Evolutionary conservation across 1,139 yeast species (phyloP), one percentile per base, ranked within the genome.

Genomic region (Suhomyces taliae): DNA sequence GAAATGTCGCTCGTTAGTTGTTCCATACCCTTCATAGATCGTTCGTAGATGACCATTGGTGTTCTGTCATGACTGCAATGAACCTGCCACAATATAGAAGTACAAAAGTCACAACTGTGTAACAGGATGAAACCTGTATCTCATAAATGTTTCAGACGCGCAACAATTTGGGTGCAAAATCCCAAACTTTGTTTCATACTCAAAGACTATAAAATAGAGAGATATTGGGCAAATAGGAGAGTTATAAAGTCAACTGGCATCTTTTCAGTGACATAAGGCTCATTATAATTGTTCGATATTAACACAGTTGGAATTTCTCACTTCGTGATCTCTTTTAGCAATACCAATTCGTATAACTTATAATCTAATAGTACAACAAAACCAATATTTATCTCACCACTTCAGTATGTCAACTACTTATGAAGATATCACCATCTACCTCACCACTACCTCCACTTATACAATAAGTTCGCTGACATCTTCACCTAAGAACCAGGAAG

Each of bases 401-500:
- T n/a, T 8, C 14, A 11, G 3, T 9, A 44, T 45, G 48, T 39
- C 43, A 14, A 11, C 40, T 34, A 36, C 41, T 8, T 39, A 36
- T n/a, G 29, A 39, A 32, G 53, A 48, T 35, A 24, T 46, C 35
- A 52, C 48, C 34, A 43, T 46, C 3, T 27, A 48, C 43, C 34
- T 51, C 51, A 45, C 63, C 51, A 19, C 54, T 34, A 60, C 64
- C 9, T 57, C 65, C 9, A 61, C 65, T 4, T 56, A 52, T 27
- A 60, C 64, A 6, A 35, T 45, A 19, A 31, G 40, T 14, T 41
- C 41, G 12, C 27, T 46, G 32, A 38, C 41, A 26, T n/a, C 38
- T 8, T 11, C 44, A 12, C 7, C 47, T 6, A 36, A 38, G 7
- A 9, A 14, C 15, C 15, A 14, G 15, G 15, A 14, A 14, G 15